Evolutionary conservation across 768 basidiomycete species (phyloP), one percentile per base, ranked within the genome.

Genomic region (Russula abietina): DNA sequence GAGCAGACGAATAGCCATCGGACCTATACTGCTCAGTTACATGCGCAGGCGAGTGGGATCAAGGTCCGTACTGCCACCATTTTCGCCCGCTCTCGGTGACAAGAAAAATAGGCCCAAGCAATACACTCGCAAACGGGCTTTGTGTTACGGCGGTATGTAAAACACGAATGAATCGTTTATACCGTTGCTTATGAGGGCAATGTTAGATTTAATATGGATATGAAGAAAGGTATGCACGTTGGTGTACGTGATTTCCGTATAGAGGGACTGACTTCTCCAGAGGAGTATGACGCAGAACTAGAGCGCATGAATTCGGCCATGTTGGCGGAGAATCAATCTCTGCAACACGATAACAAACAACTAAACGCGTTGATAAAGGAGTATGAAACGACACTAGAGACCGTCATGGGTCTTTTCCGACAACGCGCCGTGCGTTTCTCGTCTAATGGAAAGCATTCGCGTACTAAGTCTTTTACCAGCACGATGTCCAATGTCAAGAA

Each of bases 321-420:
- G 69, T 76, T 81, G 5, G 75, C 81, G 26, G 95, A 99, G 73
- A 99, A 98, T 72, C 87, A 89, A 68, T 75, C 77, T 7, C 77
- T 99, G 48, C 84, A 91, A 69, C 84, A 96, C 68, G 97, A 98
- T 76, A 99, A 98, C 79, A 96, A 97, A 72, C 96, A 98, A 69
- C 80, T 99, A 36, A 91, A 88, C 67, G 77, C 81, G 6, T 78
- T 99, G 57, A 87, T 98, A 69, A 94, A 94, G 70, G 97, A 99
- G 72, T 98, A 97, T 70, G 97, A 99, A 72, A 89, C 92, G 71
- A 98, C 96, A 0, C 77, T 99, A 36, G 97, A 99, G 74, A 90
- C 82, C 8, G 84, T 98, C 49, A 99, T 99, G 97, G 83, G 86
- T 61, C 80, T 81, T 60, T 99, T 99, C 75, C 81, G 97, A 60